Evolutionary conservation across 768 basidiomycete species (phyloP).

Genomic region (Rhizopogon sp.): DNA sequence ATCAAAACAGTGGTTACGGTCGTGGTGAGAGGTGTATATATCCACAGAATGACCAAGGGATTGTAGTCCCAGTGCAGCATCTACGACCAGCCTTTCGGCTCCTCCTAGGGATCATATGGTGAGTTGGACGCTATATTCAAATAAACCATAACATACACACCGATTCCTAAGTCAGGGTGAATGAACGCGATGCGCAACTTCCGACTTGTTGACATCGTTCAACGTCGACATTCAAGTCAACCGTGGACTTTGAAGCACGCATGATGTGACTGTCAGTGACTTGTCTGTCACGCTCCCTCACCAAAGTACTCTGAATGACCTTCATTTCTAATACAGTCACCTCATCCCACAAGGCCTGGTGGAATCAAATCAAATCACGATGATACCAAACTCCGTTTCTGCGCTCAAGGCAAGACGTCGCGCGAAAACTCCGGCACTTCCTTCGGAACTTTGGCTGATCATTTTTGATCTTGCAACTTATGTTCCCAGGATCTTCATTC

Average conservation of each 20-base stretch:
- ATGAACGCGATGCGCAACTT: slow-evolving; percentile 70
- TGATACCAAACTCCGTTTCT: not conserved
- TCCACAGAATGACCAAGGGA: slow-evolving; percentile 78
- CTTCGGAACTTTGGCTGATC: slow-evolving; percentile 19
- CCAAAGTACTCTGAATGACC: not conserved
- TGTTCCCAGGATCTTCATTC: slow-evolving; percentile 14
- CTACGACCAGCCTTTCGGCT: slow-evolving; percentile 91
- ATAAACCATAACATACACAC: slow-evolving; percentile 32
- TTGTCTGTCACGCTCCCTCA: not conserved
- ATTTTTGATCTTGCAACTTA: slow-evolving; percentile 18
- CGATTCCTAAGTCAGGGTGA: slow-evolving; percentile 94
- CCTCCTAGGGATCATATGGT: slow-evolving; percentile 54
- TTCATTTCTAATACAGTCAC: not conserved
- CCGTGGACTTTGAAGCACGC: too few relatives aligned
- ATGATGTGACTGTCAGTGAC: not conserved
- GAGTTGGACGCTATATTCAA: not conserved
- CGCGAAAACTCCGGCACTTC: slow-evolving; percentile 5
- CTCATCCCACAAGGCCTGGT: not conserved
- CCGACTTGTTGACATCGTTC: slow-evolving; percentile 1
- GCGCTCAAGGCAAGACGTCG: not conserved
- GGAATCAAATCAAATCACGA: not conserved
- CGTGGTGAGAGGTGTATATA: slow-evolving; percentile 92
- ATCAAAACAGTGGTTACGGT: slow-evolving; percentile 83
- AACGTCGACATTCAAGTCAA: not conserved
- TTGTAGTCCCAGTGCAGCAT: slow-evolving; percentile 89